Base-by-base conservation (phyloP, 1,284 basidiomycete genomes). In the Ganoderma boninense region DNA sequence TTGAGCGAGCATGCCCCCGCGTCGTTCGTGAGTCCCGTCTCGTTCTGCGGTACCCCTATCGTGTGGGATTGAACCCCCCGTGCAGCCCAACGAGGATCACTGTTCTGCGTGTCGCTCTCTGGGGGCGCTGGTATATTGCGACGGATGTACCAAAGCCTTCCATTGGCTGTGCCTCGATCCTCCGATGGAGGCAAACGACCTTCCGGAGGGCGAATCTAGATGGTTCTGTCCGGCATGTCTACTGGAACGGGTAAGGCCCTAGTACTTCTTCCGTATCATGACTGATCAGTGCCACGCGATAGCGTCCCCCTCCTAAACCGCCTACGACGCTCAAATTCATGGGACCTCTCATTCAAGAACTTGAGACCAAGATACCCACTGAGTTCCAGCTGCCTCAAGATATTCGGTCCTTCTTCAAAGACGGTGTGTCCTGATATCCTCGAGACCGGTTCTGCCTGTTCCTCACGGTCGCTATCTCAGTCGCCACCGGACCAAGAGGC, bases 121-220 rank as follows among this genome's bases (percentile, higher is more conserved):
- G 68, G 94, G 97, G 68, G 87, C 90, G 32, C 86, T 97, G 71
- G 89, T 97, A 11, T 99, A 98, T 81, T 99, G 97, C 82, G 97
- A 99, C 80, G 97, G 97, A 16, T 99, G 98, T 80, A 95, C 97
- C 42, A 87, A 94, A 73, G 96, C 96, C 29, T 99, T 98, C 81
- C 97, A 99, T 82, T 91, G 99, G 71, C 92, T 92, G 88, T 99
- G 97, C 81, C 89, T 99, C 76, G 95, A 98, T 80, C 97, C 97
- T 56, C 97, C 97, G 29, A 89, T 98, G 83, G 94, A 97, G 75
- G 86, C 92, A 65, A 88, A 93, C 76, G 96, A 99, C 77, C 84
- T 95, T 59, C 91, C 92, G 65, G 93, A 94, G 75, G 93, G 93
- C 61, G 95, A 97, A 78, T 86, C 85, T 69, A 89, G 89, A 76